Conservation (phyloP, 768 basidiomycete species). For the Trametes gibbosa region DNA sequence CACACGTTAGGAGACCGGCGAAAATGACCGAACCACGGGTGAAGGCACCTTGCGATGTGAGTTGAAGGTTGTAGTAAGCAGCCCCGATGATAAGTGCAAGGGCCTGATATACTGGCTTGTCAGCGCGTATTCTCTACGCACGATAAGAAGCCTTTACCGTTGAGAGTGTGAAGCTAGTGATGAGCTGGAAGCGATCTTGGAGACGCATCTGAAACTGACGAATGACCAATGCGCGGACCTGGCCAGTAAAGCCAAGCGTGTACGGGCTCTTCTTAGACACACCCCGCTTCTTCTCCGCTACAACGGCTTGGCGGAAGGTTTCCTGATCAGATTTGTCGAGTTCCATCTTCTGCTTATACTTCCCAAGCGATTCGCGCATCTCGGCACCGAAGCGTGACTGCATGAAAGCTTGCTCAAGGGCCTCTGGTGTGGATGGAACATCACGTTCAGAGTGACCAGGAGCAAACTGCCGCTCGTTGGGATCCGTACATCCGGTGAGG, state of each 20-base stretch:
- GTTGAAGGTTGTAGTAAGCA: conserved; percentile 70
- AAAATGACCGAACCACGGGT: conserved; percentile 85
- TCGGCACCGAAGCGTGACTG: conserved; percentile 44
- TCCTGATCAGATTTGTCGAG: conserved; percentile 67
- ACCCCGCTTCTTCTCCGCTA: conserved; percentile 73
- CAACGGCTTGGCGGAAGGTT: conserved; percentile 73
- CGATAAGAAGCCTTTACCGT: conserved; percentile 40
- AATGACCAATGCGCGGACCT: conserved; percentile 65
- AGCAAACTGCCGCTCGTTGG: conserved; percentile 80
- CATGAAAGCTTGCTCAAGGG: conserved; percentile 62
- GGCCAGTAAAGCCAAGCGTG: conserved; percentile 73
- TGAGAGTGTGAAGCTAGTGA: conserved; percentile 64
- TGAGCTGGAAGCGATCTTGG: conserved; percentile 77
- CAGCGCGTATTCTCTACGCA: conserved; percentile 13
- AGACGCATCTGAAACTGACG: conserved; percentile 72
- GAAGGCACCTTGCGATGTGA: conserved; percentile 78
- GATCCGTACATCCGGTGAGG: conserved; percentile 79
- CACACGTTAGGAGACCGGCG: conserved; percentile 60
- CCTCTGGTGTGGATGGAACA: conserved; percentile 66
- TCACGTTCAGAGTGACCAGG: conserved; percentile 54
- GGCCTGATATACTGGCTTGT: conserved; percentile 30
- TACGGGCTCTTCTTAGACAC: conserved; percentile 80
- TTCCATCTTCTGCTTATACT: conserved; percentile 56
- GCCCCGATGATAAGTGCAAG: conserved; percentile 70
- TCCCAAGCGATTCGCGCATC: conserved; percentile 46